A percentile compares a stretch with the other conserved stretches of the same genome.
Evolutionary conservation across 257 asterid species (phyloP).

Genomic region (Capsicum pubescens): DNA sequence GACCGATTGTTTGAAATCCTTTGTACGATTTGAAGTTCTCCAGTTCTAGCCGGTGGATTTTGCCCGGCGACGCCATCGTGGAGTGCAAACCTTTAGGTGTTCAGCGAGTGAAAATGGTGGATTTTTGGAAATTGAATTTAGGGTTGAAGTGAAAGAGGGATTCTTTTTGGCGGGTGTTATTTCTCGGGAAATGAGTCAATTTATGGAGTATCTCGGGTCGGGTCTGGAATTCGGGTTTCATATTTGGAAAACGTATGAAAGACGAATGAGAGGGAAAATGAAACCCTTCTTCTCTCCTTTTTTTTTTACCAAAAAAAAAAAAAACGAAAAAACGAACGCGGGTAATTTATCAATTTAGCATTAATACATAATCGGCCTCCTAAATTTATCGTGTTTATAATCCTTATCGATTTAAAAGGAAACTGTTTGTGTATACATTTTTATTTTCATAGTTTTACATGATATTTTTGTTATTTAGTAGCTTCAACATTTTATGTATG

Average conservation of each 20-base stretch:
- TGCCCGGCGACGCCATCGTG: slow-evolving; percentile 70
- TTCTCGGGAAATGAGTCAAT: neutral
- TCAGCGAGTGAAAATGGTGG: neutral
- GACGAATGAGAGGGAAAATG: slow-evolving; percentile 19
- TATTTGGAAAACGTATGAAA: neutral
- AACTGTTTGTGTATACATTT: no score
- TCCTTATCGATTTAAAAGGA: no score
- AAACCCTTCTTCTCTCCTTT: neutral
- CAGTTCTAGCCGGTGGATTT: slow-evolving; percentile 81
- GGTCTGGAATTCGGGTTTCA: neutral
- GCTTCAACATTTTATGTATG: no score
- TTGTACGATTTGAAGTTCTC: slow-evolving; percentile 94
- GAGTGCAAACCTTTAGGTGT: neutral
- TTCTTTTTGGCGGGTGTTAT: slow-evolving; percentile 17
- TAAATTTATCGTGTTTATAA: no score
- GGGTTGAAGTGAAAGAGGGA: neutral
- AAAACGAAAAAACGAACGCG: neutral
- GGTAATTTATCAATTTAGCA: neutral
- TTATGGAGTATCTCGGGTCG: neutral
- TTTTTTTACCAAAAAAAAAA: neutral
- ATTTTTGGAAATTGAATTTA: slow-evolving; percentile 3
- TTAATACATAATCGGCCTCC: no score
- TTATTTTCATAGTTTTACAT: no score
- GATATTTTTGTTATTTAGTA: no score
- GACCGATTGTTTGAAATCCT: slow-evolving; percentile 86